phyloP scores from a whole-genome alignment of 345 rosid species.

The Eucalyptus tenuipes region DNA sequence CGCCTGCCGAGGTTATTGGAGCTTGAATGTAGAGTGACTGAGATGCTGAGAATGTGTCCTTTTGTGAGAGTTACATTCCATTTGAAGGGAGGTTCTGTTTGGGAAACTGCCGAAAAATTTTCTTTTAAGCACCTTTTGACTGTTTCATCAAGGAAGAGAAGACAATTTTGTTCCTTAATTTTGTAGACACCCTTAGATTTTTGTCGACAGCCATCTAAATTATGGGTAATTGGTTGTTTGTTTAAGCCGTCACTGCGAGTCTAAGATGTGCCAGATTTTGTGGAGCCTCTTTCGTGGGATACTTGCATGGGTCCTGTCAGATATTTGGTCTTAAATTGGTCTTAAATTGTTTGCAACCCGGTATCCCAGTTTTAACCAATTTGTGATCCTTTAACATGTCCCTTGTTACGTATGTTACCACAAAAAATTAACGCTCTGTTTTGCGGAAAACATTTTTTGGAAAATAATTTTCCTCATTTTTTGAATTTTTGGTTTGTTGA shows the following conservation, averaged over 20 bases:
- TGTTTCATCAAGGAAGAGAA: not conserved
- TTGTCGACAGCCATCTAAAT: not conserved
- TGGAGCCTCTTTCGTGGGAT: not conserved
- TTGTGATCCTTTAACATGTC: not conserved
- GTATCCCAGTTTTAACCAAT: not conserved
- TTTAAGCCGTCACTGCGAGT: not conserved
- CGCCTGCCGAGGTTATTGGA: slow-evolving; percentile 42
- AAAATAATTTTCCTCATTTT: too few species aligned
- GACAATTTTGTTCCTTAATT: not conserved
- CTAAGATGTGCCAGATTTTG: not conserved
- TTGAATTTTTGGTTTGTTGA: too few species aligned
- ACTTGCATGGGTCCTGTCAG: not conserved
- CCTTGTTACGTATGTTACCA: not conserved
- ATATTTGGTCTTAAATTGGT: not conserved
- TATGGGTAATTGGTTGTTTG: not conserved
- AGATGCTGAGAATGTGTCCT: not conserved
- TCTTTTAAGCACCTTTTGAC: not conserved
- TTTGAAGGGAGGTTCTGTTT: not conserved
- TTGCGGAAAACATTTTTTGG: too few species aligned
- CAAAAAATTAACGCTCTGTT: too few species aligned
- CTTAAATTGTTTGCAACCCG: not conserved
- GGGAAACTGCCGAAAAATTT: not conserved
- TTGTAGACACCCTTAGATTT: not conserved
- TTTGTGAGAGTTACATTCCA: not conserved
- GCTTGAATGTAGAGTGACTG: slow-evolving; percentile 14